Base-by-base conservation (phyloP, 2,329 filamentous ascomycete genomes). In the Trichoderma guizhouense region DNA sequence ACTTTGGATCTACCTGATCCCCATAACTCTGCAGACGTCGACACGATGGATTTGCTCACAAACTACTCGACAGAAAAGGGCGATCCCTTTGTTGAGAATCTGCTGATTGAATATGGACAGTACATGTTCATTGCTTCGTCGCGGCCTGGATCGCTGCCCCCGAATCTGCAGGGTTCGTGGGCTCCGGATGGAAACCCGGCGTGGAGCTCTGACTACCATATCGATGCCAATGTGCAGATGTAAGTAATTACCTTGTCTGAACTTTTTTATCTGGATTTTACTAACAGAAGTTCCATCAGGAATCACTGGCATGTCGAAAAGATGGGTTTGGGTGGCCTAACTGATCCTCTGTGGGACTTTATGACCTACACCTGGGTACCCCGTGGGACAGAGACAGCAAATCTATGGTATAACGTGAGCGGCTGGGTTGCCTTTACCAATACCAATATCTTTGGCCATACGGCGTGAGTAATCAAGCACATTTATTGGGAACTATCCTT, bases 191-290 rank as follows among this genome's bases (percentile, higher is more conserved):
- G 85, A 43, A 78, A 74, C 68, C 74, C 79, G 34, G 73, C 76
- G 26, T 75, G 88, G 88, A 82, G 83, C n/a, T 84, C 81, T 1
- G 87, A 90, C 73, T 90, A 89, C 69, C 87, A 89, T 69, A 81
- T 84, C 51, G 87, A 90, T 73, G 89, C 90, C 75, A 90, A 90
- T 72, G 71, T 89, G 1, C 86, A 90, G 73, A 90, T 89, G 68
- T 63, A 24, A 18, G 68, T 5, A 15, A 15, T 26, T 3, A 18
- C 0, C 28, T 32, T 7, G 12, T 30, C 32, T 53, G 18, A 43
- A 43, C 47, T 53, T 21, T 5, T 0, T 24, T 5, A 53, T 53
- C 60, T 47, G 3, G 21, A 5, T 3, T 39, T 6, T 5, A 26
- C 9, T 60, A 30, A 57, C 18, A 43, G 1, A 15, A 26, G 7